Base-by-base conservation (phyloP, 23 red algal species). In the Gracilaria caudata region DNA sequence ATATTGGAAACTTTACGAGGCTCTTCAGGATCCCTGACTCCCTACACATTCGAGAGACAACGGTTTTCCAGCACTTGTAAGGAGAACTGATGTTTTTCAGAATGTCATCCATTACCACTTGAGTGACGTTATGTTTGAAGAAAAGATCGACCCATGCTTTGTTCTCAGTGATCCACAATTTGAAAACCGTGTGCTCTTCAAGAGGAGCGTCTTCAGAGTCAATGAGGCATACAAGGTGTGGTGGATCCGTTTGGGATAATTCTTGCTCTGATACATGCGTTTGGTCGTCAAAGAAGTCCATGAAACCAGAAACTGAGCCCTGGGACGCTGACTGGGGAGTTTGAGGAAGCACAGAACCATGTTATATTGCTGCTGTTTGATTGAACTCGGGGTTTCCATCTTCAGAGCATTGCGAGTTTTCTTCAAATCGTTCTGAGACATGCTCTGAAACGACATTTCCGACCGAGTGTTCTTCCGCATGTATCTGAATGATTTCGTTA, bases 121-220 rank as follows among this genome's bases (percentile, higher is more conserved):
- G 72, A n/a, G 72, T 77, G 20, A 51, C 19, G 24, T 30, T 55
- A 30, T 77, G 35, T 77, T 77, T 77, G n/a, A 53, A 77, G 72
- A 23, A 49, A 28, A 77, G 40, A 51, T 77, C 72, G 51, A 77
- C 34, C 72, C 72, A 77, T 2, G 3, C 21, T 19, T 38, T 49
- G 49, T 55, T 53, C 72, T 77, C 26, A 14, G 13, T 13, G 4
- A 55, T 6, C 72, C 72, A 77, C 34, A 77, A 46, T 16, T 10
- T 21, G 49, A 51, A 77, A 30, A 32, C 16, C 26, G 72, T 45
- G 20, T 33, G 30, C 7, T 74, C 30, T 64, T 23, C 58, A 13
- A 13, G 26, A 7, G n/a, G n/a, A n/a, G n/a, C n/a, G n/a, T 30
- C 26, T 8, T 64, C 58, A 64, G 8, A 23, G 8, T 13, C 20